phyloP scores from a whole-genome alignment of 2,329 filamentous ascomycete species.

The Nannizzia gypsea region DNA sequence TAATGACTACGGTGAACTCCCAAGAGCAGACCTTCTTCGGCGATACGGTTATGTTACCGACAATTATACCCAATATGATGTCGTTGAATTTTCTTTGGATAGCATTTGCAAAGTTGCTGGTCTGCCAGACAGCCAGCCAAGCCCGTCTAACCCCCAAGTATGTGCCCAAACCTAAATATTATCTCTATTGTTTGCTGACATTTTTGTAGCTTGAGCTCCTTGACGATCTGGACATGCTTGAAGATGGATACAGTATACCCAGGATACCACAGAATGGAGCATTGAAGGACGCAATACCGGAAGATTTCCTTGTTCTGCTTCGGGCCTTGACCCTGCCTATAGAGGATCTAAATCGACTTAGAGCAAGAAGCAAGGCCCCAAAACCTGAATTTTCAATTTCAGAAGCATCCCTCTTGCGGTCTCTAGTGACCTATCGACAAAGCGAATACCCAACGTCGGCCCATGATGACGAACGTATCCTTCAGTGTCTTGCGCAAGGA shows the following conservation, averaged over 20 bases:
- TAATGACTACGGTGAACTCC: conserved; percentile 80
- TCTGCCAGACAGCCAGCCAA: conserved; percentile 20
- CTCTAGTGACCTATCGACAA: conserved; percentile 25
- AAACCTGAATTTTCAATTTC: conserved; percentile 22
- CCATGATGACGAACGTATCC: conserved; percentile 38
- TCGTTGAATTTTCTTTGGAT: conserved; percentile 62
- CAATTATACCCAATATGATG: conserved; percentile 66
- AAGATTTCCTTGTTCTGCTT: conserved; percentile 30
- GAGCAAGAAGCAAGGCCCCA: conserved; percentile 27
- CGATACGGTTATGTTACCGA: conserved; percentile 79
- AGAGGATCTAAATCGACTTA: conserved; percentile 25
- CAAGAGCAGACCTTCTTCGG: conserved; percentile 68
- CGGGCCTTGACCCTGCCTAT: conserved; percentile 24
- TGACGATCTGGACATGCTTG: conserved; percentile 51
- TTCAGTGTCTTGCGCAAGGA: conserved; percentile 23
- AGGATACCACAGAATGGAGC: conserved; percentile 20
- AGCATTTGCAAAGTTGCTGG: conserved; percentile 39
- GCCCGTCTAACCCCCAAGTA: conserved; percentile 25
- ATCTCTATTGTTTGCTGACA: conserved; percentile 4
- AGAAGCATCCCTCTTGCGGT: conserved; percentile 25
- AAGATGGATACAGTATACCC: conserved; percentile 59
- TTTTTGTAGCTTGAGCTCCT: conserved; percentile 40
- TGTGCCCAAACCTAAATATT: not conserved
- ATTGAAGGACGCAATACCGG: conserved; percentile 27
- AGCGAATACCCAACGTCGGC: conserved; percentile 44